Percentiles rank a stretch among this genome's conserved stretches.
phyloP scores from a whole-genome alignment of 2,329 filamentous ascomycete species.

The Paraphoma sp. region DNA sequence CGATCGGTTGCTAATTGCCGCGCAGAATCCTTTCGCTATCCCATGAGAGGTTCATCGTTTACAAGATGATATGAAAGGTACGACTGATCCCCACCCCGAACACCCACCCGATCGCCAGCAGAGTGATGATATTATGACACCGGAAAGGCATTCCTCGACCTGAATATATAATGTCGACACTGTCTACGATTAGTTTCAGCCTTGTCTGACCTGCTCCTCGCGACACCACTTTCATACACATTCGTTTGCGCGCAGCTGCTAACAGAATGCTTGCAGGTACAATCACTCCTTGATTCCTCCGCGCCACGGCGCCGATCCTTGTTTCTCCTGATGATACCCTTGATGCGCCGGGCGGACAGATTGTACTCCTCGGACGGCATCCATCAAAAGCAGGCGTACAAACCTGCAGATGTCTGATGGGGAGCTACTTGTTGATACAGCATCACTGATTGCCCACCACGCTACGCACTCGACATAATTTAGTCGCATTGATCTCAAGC shows the following conservation, averaged over 20 bases:
- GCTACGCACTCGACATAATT: constrained; percentile 6
- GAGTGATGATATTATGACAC: constrained; percentile 69
- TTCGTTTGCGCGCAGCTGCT: constrained; percentile 18
- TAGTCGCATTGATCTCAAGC: neutral
- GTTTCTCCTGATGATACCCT: constrained; percentile 63
- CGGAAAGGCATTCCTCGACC: constrained; percentile 73
- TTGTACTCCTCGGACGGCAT: constrained; percentile 58
- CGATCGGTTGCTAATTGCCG: constrained; percentile 23
- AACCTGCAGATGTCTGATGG: constrained; percentile 64
- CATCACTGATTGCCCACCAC: constrained; percentile 64
- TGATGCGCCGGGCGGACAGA: constrained; percentile 76
- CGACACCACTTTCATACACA: no score
- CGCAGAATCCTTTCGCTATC: constrained; percentile 9
- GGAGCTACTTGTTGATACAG: constrained; percentile 72
- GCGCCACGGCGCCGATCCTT: constrained; percentile 17
- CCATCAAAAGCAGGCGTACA: constrained; percentile 66
- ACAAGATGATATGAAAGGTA: constrained; percentile 4
- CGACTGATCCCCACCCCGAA: constrained; percentile 2
- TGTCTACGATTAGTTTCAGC: constrained; percentile 71
- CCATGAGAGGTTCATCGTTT: neutral
- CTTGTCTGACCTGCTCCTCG: constrained; percentile 64
- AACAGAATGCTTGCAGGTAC: constrained; percentile 41
- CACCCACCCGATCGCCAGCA: constrained; percentile 33
- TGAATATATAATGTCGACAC: constrained; percentile 69
- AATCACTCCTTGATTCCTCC: constrained; percentile 20